phyloP scores from a whole-genome alignment of 176 grass and related monocot genomes.

The Zea mays region Zm-B73-REFERENCE-NAM-5.0 NC_050097.1:214203501-214204000 shows the following conservation, averaged over 20 bases:
- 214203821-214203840: not conserved
- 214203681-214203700: not conserved
- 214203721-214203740: not conserved
- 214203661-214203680: not conserved
- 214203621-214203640: not conserved
- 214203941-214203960: conserved; percentile 34
- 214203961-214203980: conserved; percentile 41
- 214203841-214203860: not conserved
- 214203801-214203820: not conserved
- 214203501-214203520: not conserved
- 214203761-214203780: not conserved
- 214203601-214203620: not conserved
- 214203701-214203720: not conserved
- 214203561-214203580: not conserved
- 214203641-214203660: not conserved
- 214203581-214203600: not conserved
- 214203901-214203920: conserved; percentile 22
- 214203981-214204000: not conserved
- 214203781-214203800: not conserved
- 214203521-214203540: not conserved
- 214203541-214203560: not conserved
- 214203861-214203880: conserved; percentile 13
- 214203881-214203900: not conserved
- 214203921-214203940: conserved; percentile 7
- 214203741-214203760: not conserved